Evolutionary conservation across 2,329 filamentous ascomycete species (phyloP).

Genomic region (Fusarium concolor): DNA sequence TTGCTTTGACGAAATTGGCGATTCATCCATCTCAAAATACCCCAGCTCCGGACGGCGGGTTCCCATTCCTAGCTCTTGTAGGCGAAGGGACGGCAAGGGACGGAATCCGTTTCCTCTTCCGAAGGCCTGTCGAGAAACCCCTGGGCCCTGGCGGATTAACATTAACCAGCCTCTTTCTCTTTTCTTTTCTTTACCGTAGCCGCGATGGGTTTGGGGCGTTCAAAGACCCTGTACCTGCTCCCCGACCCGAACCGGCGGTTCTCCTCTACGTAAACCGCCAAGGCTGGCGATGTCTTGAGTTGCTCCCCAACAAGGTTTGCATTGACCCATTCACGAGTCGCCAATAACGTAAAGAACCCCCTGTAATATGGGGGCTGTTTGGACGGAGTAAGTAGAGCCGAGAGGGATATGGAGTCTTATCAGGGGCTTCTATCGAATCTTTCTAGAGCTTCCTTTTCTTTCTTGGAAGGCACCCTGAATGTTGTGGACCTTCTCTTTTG

Average conservation of each 20-base stretch:
- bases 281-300: conserved; percentile 20
- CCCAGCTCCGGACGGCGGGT: conserved; percentile 15
- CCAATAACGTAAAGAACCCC: conserved; percentile 25
- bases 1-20: conserved; percentile 30
- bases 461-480: conserved; percentile 17
- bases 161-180: conserved; percentile 2
- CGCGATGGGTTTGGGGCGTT: conserved; percentile 23
- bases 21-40: conserved; percentile 28
- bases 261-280: conserved; percentile 16
- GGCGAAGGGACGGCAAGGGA: conserved; percentile 14
- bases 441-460: conserved; percentile 38
- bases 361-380: conserved; percentile 23
- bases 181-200: neutral
- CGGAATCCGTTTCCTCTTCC: conserved; percentile 32
- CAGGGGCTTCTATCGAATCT: conserved; percentile 20
- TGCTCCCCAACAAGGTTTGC: conserved; percentile 5
- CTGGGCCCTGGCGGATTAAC: neutral
- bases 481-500: conserved; percentile 36
- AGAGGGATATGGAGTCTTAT: conserved; percentile 14
- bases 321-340: conserved; percentile 19
- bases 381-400: conserved; percentile 16
- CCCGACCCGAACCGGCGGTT: conserved; percentile 42
- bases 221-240: neutral
- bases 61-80: conserved; percentile 24
- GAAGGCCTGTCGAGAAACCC: conserved; percentile 12